Percentiles rank a stretch among this genome's conserved stretches.
These are phyloP conservation scores for Bruguiera hainesii DNA, from an alignment of 441 rosid genomes.

Conservation along the genomic window DNA sequence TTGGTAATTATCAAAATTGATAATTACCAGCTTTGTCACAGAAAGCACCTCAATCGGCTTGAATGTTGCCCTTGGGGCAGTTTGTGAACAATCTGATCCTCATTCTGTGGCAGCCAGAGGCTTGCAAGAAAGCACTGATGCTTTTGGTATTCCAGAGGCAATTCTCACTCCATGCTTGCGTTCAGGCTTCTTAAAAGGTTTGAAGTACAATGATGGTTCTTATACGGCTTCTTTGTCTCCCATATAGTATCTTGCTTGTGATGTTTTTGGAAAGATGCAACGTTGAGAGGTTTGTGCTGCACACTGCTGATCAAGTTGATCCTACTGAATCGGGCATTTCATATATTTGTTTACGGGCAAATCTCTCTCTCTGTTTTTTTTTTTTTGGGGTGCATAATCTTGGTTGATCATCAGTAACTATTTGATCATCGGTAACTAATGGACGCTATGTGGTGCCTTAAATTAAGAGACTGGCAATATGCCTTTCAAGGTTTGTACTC, in stretches of 20 bases:
- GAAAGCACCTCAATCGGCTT: slow-evolving; percentile 62
- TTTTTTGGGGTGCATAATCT: no score
- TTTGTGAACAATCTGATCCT: slow-evolving; percentile 30
- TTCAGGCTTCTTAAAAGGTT: slow-evolving; percentile 59
- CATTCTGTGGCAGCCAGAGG: slow-evolving; percentile 29
- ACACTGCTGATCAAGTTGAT: neutral
- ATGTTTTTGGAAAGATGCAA: neutral
- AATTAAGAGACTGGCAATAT: neutral
- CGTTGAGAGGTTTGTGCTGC: neutral
- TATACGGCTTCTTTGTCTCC: slow-evolving; percentile 59
- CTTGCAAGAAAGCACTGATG: slow-evolving; percentile 27
- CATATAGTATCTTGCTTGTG: slow-evolving; percentile 30
- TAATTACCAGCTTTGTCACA: slow-evolving; percentile 58
- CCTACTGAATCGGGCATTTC: neutral
- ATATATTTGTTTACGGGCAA: no score
- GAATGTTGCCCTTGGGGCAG: slow-evolving; percentile 58
- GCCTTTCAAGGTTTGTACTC: neutral
- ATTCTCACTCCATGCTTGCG: slow-evolving; percentile 42
- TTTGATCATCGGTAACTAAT: neutral
- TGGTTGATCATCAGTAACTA: neutral
- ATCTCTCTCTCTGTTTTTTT: no score
- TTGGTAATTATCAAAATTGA: slow-evolving; percentile 28
- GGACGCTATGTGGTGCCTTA: neutral
- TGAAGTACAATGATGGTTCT: slow-evolving; percentile 56
- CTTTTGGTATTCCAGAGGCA: slow-evolving; percentile 48